Conservation (phyloP, 306 rosid genomes). For the Ceratonia siliqua region DNA sequence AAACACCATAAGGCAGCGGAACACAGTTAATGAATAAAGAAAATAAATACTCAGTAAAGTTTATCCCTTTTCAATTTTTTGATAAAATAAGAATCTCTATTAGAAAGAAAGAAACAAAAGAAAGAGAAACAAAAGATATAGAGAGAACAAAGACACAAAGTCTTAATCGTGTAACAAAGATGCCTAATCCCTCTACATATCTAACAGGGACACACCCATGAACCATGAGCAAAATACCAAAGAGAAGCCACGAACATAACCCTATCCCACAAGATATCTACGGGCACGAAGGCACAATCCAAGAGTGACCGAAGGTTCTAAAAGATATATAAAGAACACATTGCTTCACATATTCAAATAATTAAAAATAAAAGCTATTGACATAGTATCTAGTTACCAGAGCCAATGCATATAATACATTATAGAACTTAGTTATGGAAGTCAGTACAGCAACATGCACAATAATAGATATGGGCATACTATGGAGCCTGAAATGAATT, state of each 20-base stretch:
- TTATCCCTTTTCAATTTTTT: neutral
- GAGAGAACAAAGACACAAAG: neutral
- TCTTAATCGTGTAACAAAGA: neutral
- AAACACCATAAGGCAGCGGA: slow-evolving; percentile 17
- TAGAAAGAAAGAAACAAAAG: neutral
- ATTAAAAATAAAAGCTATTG: neutral
- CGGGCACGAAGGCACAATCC: neutral
- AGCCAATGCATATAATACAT: no score
- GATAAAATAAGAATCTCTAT: neutral
- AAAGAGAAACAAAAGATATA: neutral
- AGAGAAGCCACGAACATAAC: neutral
- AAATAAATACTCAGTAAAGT: neutral
- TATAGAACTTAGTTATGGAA: neutral
- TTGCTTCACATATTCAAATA: neutral
- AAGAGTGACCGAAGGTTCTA: neutral
- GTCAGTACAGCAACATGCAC: neutral
- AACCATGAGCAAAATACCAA: neutral
- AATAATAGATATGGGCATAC: neutral
- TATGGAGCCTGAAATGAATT: no score
- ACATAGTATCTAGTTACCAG: neutral
- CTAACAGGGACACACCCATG: neutral
- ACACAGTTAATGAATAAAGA: neutral
- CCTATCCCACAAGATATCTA: neutral
- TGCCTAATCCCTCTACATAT: neutral
- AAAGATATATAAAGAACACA: neutral